phyloP scores from a whole-genome alignment of 768 basidiomycete genomes.

The Panus rudis region DNA sequence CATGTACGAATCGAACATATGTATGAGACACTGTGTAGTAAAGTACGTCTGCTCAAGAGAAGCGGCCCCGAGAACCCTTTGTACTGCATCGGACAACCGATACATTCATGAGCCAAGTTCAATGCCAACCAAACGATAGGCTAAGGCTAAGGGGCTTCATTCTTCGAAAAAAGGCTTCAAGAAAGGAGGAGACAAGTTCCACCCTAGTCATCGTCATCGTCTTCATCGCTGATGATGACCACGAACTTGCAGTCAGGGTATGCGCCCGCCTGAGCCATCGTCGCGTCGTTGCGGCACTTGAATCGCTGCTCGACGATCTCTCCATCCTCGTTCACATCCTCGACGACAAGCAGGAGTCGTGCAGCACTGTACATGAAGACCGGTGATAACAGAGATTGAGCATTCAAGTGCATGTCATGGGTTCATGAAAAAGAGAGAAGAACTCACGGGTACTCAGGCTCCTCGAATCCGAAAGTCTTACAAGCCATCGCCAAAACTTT shows the following conservation, averaged over 20 bases:
- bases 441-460: too few relatives aligned
- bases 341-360: slow-evolving; percentile 9
- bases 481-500: slow-evolving; percentile 37
- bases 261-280: slow-evolving; percentile 15
- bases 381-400: not conserved
- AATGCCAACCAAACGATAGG: too few relatives aligned
- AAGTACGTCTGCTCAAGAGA: too few relatives aligned
- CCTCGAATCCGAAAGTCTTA: slow-evolving; percentile 32
- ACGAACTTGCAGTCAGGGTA: slow-evolving; percentile 11
- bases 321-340: slow-evolving; percentile 10
- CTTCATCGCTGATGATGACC: slow-evolving; percentile 7
- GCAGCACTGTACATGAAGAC: slow-evolving; percentile 3
- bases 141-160: too few relatives aligned
- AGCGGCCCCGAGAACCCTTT: too few relatives aligned
- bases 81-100: too few relatives aligned
- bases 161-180: too few relatives aligned
- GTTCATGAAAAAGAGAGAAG: not conserved
- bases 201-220: slow-evolving; percentile 4
- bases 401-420: not conserved
- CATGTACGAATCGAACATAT: too few relatives aligned
- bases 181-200: too few relatives aligned
- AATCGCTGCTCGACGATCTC: slow-evolving; percentile 9
- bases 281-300: slow-evolving; percentile 10
- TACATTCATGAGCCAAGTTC: too few relatives aligned
- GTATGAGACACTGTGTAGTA: too few relatives aligned